These are phyloP conservation scores for Marchantia polymorpha DNA, from an alignment of 225 moss, liverwort and hornwort genomes.

Conservation along the genomic window DNA sequence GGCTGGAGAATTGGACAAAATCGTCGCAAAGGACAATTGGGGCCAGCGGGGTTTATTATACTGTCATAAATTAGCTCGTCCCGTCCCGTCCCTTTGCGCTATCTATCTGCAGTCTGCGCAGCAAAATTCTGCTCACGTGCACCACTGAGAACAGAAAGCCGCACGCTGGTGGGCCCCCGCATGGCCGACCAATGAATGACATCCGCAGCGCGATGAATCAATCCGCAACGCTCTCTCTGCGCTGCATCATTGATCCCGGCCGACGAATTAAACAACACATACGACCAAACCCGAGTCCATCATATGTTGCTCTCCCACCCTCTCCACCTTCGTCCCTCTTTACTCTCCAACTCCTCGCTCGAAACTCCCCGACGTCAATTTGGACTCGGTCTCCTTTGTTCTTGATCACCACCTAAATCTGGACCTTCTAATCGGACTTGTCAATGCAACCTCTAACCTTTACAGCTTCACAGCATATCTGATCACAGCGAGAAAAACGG, in stretches of 20 bases:
- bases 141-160: conserved; percentile 15
- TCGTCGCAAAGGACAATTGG: not conserved
- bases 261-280: no score
- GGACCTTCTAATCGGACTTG: no score
- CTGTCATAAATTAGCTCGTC: not conserved
- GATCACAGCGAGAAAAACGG: no score
- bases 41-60: not conserved
- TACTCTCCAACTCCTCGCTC: no score
- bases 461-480: no score
- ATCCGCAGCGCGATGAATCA: not conserved
- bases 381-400: no score
- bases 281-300: no score
- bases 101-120: not conserved
- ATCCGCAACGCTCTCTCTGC: not conserved
- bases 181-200: conserved; percentile 9
- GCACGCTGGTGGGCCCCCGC: conserved; percentile 1
- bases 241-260: not conserved
- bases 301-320: no score
- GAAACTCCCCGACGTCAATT: no score
- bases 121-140: conserved; percentile 18
- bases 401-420: no score
- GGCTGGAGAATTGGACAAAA: not conserved
- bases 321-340: no score
- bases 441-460: no score
- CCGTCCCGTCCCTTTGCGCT: not conserved